phyloP scores from a whole-genome alignment of 2,329 filamentous ascomycete genomes.

The Penicillium brevicompactum region DNA sequence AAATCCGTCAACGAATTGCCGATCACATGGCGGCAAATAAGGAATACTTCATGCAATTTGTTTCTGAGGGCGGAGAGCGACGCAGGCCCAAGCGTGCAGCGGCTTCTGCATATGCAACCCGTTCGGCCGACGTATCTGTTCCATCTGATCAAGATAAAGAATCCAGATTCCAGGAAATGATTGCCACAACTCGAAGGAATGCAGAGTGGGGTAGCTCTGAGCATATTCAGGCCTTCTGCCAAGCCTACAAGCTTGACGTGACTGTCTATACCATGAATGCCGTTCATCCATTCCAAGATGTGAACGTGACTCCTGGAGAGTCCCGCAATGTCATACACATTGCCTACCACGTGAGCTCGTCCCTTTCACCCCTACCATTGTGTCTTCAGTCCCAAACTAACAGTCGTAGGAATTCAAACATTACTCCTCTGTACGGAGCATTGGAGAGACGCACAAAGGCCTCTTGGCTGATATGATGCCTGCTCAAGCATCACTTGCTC shows the following conservation, averaged over 20 bases:
- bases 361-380: not conserved
- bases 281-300: conserved; percentile 48
- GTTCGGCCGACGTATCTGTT: conserved; percentile 44
- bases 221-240: conserved; percentile 67
- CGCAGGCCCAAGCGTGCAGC: conserved; percentile 58
- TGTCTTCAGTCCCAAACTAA: conserved; percentile 13
- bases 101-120: conserved; percentile 48
- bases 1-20: conserved; percentile 62
- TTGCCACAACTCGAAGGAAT: conserved; percentile 61
- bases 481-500: not conserved
- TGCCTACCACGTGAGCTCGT: conserved; percentile 62
- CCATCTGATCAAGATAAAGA: conserved; percentile 57
- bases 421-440: conserved; percentile 66
- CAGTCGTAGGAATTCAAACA: conserved; percentile 61
- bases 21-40: conserved; percentile 63
- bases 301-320: conserved; percentile 42
- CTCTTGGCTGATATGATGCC: conserved; percentile 41
- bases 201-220: conserved; percentile 68
- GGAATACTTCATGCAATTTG: conserved; percentile 66
- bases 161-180: conserved; percentile 60
- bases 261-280: conserved; percentile 56
- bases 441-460: conserved; percentile 61
- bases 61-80: conserved; percentile 57
- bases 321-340: conserved; percentile 54
- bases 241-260: conserved; percentile 63